Conservation (phyloP, 1,139 yeast genomes). For the Geotrichum restrictum region DNA sequence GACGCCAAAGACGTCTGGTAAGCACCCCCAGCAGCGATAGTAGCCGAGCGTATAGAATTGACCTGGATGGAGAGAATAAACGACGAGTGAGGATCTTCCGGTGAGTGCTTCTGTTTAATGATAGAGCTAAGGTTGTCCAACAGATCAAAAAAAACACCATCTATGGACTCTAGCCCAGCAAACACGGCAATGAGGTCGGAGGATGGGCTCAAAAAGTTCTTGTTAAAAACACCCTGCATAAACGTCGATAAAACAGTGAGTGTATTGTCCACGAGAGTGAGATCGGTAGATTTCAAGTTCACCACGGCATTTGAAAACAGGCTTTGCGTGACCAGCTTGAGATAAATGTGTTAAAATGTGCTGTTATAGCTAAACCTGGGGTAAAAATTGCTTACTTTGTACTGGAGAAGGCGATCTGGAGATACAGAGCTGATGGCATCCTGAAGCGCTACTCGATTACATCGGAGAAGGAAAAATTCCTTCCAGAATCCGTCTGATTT, state of each 20-base stretch:
- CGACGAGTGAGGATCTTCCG: neutral
- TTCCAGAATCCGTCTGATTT: slow-evolving; percentile 39
- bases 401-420: slow-evolving; percentile 31
- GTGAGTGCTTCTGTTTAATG: slow-evolving; percentile 19
- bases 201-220: slow-evolving; percentile 34
- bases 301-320: slow-evolving; percentile 32
- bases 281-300: slow-evolving; percentile 25
- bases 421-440: slow-evolving; percentile 27
- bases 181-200: slow-evolving; percentile 37
- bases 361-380: neutral
- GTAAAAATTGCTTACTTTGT: slow-evolving; percentile 14
- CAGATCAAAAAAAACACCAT: slow-evolving; percentile 33
- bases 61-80: slow-evolving; percentile 28
- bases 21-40: slow-evolving; percentile 37
- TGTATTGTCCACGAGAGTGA: slow-evolving; percentile 29
- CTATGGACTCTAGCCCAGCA: slow-evolving; percentile 39
- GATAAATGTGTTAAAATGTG: neutral
- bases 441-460: slow-evolving; percentile 32
- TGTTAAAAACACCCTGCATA: slow-evolving; percentile 33
- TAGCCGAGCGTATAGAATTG: slow-evolving; percentile 35
- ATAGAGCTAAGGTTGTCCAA: slow-evolving; percentile 31
- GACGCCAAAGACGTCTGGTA: slow-evolving; percentile 38
- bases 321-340: slow-evolving; percentile 27
- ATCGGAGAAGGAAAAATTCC: slow-evolving; percentile 39
- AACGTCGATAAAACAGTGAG: slow-evolving; percentile 32